These are phyloP conservation scores for Cyclotella baltica DNA, from an alignment of 108 stramenopile genomes.

Conservation along the genomic window DNA sequence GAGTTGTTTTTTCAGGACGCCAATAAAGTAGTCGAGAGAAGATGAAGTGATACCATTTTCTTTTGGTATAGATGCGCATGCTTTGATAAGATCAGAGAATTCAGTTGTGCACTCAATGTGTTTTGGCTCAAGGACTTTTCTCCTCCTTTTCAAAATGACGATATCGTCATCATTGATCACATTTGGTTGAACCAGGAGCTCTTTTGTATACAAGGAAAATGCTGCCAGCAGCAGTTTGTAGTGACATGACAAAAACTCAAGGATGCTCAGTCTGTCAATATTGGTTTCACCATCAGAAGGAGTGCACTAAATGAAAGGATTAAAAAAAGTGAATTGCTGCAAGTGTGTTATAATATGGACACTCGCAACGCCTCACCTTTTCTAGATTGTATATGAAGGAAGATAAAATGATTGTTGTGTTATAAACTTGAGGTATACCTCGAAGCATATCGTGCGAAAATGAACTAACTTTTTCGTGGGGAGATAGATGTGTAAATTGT, in stretches of 20 bases:
- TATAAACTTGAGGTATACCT: constrained; percentile 35
- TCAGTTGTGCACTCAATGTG: neutral
- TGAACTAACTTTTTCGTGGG: neutral
- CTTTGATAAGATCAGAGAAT: constrained; percentile 25
- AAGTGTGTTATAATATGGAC: neutral
- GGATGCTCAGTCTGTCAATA: neutral
- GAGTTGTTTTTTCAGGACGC: constrained; percentile 15
- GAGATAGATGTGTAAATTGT: neutral
- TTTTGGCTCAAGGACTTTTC: neutral
- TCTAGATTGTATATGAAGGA: constrained; percentile 6
- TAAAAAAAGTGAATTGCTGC: neutral
- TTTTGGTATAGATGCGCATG: constrained; percentile 6
- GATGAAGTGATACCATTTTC: neutral
- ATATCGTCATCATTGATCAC: constrained; percentile 9
- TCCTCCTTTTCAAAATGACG: constrained; percentile 1
- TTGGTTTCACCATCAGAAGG: neutral
- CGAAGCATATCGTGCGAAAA: neutral
- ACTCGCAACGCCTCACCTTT: constrained; percentile 8
- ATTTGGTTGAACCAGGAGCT: neutral
- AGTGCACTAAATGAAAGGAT: neutral
- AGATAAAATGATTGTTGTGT: constrained; percentile 14
- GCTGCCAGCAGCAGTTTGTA: constrained; percentile 41
- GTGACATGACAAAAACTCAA: constrained; percentile 19
- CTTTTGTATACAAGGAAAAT: constrained; percentile 25
- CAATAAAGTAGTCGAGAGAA: neutral